Conservation (phyloP, 345 rosid genomes). For the Triadica sebifera region DNA sequence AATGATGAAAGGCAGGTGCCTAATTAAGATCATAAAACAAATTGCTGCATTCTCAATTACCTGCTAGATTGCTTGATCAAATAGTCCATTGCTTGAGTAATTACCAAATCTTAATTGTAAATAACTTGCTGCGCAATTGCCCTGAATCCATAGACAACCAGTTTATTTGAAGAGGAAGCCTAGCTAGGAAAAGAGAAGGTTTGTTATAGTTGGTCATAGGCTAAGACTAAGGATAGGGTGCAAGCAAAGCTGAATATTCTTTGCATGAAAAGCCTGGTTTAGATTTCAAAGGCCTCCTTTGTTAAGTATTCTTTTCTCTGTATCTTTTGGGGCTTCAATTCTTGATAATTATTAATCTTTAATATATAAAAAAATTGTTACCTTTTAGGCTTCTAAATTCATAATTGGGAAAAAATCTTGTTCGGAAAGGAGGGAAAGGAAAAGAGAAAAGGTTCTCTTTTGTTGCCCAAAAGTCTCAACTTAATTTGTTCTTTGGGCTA, state of each 20-base stretch:
- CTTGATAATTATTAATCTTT: constrained; percentile 8
- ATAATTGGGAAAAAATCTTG: constrained; percentile 1
- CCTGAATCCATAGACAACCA: constrained; percentile 2
- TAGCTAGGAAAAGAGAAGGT: not conserved
- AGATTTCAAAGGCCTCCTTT: constrained; percentile 5
- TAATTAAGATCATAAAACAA: not conserved
- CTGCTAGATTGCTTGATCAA: constrained; percentile 36
- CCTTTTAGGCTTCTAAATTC: no score
- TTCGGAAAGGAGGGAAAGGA: not conserved
- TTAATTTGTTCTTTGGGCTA: not conserved
- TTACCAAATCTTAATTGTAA: not conserved
- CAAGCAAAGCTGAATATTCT: constrained; percentile 40
- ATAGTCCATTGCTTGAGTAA: constrained; percentile 29
- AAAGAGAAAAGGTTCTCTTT: not conserved
- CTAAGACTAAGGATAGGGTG: not conserved
- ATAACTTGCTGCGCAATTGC: constrained; percentile 9
- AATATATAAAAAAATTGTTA: not conserved
- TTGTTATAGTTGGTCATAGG: constrained; percentile 13
- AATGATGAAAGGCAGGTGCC: not conserved
- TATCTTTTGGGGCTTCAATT: not conserved
- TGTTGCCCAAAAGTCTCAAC: not conserved
- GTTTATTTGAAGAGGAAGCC: constrained; percentile 36
- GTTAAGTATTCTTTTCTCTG: constrained; percentile 30
- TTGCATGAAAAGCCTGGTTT: constrained; percentile 37
- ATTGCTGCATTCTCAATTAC: constrained; percentile 10